These are phyloP conservation scores for Pseudomassariella vexata DNA, from an alignment of 2,329 filamentous ascomycete species.

Conservation along the genomic window DNA sequence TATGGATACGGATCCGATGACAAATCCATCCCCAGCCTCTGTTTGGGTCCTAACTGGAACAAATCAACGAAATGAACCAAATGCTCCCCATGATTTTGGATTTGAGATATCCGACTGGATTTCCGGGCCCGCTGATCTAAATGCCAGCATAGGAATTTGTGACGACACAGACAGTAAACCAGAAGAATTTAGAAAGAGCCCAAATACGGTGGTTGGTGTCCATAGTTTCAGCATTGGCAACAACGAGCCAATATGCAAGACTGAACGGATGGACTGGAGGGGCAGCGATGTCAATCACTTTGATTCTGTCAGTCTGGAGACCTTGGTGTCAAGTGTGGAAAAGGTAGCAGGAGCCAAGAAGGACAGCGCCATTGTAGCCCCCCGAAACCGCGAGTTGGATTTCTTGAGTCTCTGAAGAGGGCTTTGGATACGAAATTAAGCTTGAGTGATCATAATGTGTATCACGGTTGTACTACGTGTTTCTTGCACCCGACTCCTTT, in stretches of 20 bases:
- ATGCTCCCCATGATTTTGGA: constrained; percentile 18
- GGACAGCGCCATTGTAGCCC: constrained; percentile 7
- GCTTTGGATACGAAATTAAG: no score
- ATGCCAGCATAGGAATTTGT: constrained; percentile 22
- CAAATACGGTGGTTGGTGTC: no score
- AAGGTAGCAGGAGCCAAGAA: constrained; percentile 7
- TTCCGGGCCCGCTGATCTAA: constrained; percentile 20
- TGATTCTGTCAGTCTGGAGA: constrained; percentile 23
- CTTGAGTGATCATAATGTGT: no score
- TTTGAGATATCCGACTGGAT: constrained; percentile 19
- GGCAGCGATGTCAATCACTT: constrained; percentile 11
- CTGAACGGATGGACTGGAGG: constrained; percentile 18
- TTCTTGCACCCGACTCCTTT: no score
- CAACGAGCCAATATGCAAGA: background rate
- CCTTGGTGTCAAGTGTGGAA: constrained; percentile 20
- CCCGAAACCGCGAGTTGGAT: constrained; percentile 31
- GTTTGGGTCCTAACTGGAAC: no score
- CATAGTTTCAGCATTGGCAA: no score
- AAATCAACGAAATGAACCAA: no score
- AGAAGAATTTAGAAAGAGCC: constrained; percentile 4
- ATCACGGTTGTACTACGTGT: no score
- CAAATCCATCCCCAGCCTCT: no score
- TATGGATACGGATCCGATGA: no score
- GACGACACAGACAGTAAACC: no score
- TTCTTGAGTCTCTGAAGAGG: constrained; percentile 30